A percentile compares a stretch with the other conserved stretches of the same genome.
These are phyloP conservation scores for Magnolia kwangsiensis DNA, from an alignment of 164 flowering plant species.

Conservation along the genomic window DNA sequence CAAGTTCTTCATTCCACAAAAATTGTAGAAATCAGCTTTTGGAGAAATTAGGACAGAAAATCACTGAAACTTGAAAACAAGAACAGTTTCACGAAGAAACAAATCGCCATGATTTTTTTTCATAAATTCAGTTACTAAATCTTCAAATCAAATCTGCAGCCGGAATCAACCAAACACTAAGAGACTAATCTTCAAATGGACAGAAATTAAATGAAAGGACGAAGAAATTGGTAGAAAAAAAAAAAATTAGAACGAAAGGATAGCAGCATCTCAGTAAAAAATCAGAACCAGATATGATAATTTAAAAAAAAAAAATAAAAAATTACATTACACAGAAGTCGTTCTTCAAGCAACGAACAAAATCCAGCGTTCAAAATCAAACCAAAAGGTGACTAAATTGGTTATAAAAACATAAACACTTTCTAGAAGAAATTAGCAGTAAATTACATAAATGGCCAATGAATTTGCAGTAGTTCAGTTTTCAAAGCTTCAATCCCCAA, in stretches of 20 bases:
- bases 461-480: background rate
- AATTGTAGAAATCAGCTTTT: background rate
- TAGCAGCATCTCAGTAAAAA: background rate
- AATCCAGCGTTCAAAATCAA: background rate
- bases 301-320: too few relatives aligned
- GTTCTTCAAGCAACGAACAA: background rate
- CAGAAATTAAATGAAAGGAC: background rate
- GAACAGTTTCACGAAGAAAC: too few relatives aligned
- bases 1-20: slow-evolving; percentile 5
- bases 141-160: too few relatives aligned
- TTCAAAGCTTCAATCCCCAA: background rate
- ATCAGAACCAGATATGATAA: too few relatives aligned
- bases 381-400: background rate
- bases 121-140: too few relatives aligned
- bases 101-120: too few relatives aligned
- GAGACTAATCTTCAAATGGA: background rate
- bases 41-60: background rate
- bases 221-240: background rate
- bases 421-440: too few relatives aligned
- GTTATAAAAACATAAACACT: background rate
- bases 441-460: too few relatives aligned
- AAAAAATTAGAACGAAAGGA: background rate
- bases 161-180: background rate
- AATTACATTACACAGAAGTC: too few relatives aligned
- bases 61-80: background rate